phyloP scores from a whole-genome alignment of 2,329 filamentous ascomycete species.

The Talaromyces pinophilus region DNA sequence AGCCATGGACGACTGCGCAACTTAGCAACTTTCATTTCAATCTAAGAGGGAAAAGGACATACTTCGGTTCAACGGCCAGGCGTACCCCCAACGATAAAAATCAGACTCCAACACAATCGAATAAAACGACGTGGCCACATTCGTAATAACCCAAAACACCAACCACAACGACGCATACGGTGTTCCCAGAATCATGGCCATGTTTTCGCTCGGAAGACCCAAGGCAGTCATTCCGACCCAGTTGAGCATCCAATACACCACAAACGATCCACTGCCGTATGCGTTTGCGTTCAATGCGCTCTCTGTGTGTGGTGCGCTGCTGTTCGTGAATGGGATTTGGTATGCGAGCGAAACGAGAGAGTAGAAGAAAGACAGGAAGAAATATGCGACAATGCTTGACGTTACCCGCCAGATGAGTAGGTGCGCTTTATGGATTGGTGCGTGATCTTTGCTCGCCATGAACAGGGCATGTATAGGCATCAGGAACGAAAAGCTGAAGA shows the following conservation, averaged over 20 bases:
- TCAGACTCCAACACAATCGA: slow-evolving; percentile 58
- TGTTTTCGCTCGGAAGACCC: slow-evolving; percentile 65
- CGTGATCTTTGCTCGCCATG: slow-evolving; percentile 53
- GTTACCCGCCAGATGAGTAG: slow-evolving; percentile 60
- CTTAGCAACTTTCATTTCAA: neutral
- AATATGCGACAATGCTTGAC: slow-evolving; percentile 59
- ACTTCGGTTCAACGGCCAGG: slow-evolving; percentile 63
- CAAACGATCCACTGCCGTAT: slow-evolving; percentile 60
- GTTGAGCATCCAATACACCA: slow-evolving; percentile 66
- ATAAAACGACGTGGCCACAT: slow-evolving; percentile 63
- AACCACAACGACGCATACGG: slow-evolving; percentile 65
- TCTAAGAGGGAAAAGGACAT: slow-evolving; percentile 26
- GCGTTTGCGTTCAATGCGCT: slow-evolving; percentile 53
- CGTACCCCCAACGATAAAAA: slow-evolving; percentile 65
- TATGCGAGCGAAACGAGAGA: slow-evolving; percentile 65
- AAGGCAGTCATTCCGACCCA: slow-evolving; percentile 64
- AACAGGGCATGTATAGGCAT: slow-evolving; percentile 64
- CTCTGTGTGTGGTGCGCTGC: slow-evolving; percentile 47
- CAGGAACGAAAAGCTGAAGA: slow-evolving; percentile 67
- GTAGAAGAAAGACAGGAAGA: slow-evolving; percentile 64
- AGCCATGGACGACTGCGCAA: slow-evolving; percentile 56
- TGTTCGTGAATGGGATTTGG: slow-evolving; percentile 61
- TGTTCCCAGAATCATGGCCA: slow-evolving; percentile 62
- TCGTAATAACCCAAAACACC: slow-evolving; percentile 68
- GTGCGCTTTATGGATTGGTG: slow-evolving; percentile 60